Conservation (phyloP, 495 filamentous ascomycete genomes). For the Talaromyces liani region DNA sequence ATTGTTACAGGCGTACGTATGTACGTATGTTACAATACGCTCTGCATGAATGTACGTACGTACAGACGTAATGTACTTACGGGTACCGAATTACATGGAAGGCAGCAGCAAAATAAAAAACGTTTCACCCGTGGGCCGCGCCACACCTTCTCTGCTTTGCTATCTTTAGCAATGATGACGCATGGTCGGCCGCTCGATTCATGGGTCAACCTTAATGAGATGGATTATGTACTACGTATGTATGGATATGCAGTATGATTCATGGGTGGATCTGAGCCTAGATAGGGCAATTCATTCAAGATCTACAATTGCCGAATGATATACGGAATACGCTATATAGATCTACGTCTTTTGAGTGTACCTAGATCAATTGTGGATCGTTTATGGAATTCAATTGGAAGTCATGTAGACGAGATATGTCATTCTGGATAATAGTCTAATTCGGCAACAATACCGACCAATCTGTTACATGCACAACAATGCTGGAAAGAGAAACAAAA, state of each 20-base stretch:
- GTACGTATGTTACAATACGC: not conserved
- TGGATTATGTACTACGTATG: not conserved
- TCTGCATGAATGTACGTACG: not conserved
- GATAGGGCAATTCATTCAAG: not conserved
- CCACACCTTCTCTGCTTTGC: conserved; percentile 1
- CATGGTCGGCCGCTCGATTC: not conserved
- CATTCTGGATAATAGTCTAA: not conserved
- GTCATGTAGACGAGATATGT: not conserved
- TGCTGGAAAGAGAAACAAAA: not conserved
- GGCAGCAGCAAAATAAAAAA: not conserved
- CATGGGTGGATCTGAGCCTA: not conserved
- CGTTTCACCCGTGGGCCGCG: not conserved
- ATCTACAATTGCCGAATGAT: not conserved
- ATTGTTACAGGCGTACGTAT: not conserved
- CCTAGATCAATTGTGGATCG: not conserved
- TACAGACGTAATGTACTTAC: not conserved
- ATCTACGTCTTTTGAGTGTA: not conserved
- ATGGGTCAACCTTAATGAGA: not conserved
- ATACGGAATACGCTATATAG: not conserved
- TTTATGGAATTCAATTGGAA: not conserved
- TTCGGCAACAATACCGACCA: not conserved
- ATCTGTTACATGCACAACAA: not conserved
- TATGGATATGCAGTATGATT: not conserved
- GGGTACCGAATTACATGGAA: not conserved
- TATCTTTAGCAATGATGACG: conserved; percentile 3